Evolutionary conservation across 2,329 filamentous ascomycete species (phyloP), one percentile per base, ranked within the genome.

Genomic region (Diaporthe citrichinensis): DNA sequence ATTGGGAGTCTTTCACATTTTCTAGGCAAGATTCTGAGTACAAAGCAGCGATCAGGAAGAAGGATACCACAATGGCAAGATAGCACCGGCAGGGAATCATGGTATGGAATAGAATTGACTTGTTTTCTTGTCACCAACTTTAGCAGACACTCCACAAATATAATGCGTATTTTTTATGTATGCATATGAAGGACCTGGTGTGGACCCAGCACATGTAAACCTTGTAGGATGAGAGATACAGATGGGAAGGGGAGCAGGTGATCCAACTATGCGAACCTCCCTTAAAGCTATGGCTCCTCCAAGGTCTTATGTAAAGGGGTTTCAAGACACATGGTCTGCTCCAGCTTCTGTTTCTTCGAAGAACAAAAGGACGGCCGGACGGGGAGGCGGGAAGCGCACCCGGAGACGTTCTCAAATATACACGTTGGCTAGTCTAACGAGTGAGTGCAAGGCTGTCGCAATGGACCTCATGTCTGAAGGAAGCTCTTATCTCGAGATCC

Each of bases 91-190:
- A 20, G 10, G 0, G 7, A 6, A 55, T 55, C 14, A 17, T 9
- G 0, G 2, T 23, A 25, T 15, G 2, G n/a, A 23, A 17, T 4
- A 17, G 14, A 3, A 3, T 17, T 20, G 15, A 17, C 6, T 0
- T 31, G 6, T 31, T 55, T 9, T 28, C 25, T 7, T 55, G 4
- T 17, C n/a, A 17, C 14, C 3, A 8, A 6, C 5, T 55, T 55
- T 28, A 55, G 51, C 5, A 31, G 2, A 55, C 25, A 31, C 14
- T 55, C n/a, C 51, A 28, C 5, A 4, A 31, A 55, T 0, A 31
- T 55, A 7, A 55, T 1, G 17, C 23, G 7, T 14, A 8, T 55
- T 31, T 8, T 31, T 0, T 9, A n/a, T 23, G 1, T 25, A 6
- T 51, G 23, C n/a, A 1, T 9, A 17, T 31, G 14, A 53, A 53